Conservation (phyloP, 2,329 filamentous ascomycete genomes). For the Microcera coccophila region DNA sequence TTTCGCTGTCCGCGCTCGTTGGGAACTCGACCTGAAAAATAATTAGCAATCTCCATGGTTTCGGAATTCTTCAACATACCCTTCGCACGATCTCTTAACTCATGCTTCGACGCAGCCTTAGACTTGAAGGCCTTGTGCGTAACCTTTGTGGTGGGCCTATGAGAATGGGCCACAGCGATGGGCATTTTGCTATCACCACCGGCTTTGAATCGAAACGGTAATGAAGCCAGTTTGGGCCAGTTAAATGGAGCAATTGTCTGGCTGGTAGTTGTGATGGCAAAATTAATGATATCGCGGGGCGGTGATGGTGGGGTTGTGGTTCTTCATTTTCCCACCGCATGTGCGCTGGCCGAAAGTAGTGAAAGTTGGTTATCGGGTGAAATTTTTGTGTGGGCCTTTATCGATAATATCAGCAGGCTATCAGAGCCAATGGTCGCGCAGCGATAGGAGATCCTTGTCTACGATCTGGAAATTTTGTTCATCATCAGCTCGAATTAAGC, state of each 20-base stretch:
- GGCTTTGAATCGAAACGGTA: constrained; percentile 87
- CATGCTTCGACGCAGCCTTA: constrained; percentile 81
- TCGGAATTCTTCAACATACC: constrained; percentile 50
- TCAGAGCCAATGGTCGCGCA: constrained; percentile 21
- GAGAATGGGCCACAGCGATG: constrained; percentile 70
- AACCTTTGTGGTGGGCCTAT: constrained; percentile 87
- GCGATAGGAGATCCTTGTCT: constrained; percentile 25
- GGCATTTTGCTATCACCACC: constrained; percentile 72
- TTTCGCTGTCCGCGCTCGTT: constrained; percentile 72
- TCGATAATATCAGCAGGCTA: constrained; percentile 30
- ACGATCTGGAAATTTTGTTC: constrained; percentile 35
- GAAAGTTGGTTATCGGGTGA: no score
- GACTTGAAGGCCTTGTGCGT: constrained; percentile 90
- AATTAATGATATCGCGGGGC: constrained; percentile 25
- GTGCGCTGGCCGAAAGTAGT: no score
- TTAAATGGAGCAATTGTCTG: constrained; percentile 8
- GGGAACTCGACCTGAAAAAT: constrained; percentile 65
- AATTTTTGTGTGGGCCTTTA: constrained; percentile 36
- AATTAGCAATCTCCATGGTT: background rate
- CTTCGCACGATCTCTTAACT: constrained; percentile 80
- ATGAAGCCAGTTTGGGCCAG: constrained; percentile 57
- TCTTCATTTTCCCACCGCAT: no score
- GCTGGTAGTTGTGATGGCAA: constrained; percentile 22
- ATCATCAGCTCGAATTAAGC: constrained; percentile 15
- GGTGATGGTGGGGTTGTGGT: constrained; percentile 37